Evolutionary conservation across 2,329 filamentous ascomycete genomes (phyloP).

Genomic region (Xylaria sp.): DNA sequence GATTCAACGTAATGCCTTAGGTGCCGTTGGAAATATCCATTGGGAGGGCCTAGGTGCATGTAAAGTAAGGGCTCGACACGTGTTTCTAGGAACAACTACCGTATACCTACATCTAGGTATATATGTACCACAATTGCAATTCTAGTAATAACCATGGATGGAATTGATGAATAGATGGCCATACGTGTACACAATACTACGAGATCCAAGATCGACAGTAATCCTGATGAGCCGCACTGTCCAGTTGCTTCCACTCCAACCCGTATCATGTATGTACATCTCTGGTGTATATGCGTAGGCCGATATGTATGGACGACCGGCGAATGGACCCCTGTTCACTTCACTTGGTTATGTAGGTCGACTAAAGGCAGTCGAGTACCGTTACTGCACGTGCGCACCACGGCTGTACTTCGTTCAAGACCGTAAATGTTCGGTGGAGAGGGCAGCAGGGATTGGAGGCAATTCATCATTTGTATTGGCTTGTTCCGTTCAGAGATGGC

Average conservation of each 20-base stretch:
- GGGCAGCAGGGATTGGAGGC: background rate
- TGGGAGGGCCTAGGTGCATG: background rate
- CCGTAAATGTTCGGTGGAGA: background rate
- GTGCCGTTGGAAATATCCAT: no score
- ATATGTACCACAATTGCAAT: background rate
- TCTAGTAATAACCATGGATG: background rate
- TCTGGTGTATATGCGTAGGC: background rate
- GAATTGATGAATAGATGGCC: background rate
- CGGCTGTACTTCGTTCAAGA: background rate
- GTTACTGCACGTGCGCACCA: background rate
- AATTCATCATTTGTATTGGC: conserved; percentile 20
- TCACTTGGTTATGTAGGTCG: no score
- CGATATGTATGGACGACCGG: conserved; percentile 13
- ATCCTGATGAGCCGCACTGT: conserved; percentile 20
- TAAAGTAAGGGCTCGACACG: conserved; percentile 1
- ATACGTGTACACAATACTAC: background rate
- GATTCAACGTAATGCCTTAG: no score
- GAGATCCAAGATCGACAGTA: background rate
- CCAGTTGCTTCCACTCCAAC: conserved; percentile 20
- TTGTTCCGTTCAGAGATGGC: conserved; percentile 10
- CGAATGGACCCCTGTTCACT: conserved; percentile 27
- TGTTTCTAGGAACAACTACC: conserved; percentile 2
- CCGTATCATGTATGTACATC: no score
- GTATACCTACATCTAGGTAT: no score
- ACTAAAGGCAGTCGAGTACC: conserved; percentile 18